Percentiles rank a stretch among this genome's conserved stretches.
Conservation (phyloP, 768 basidiomycete species). For the Panellus pusillus region DNA sequence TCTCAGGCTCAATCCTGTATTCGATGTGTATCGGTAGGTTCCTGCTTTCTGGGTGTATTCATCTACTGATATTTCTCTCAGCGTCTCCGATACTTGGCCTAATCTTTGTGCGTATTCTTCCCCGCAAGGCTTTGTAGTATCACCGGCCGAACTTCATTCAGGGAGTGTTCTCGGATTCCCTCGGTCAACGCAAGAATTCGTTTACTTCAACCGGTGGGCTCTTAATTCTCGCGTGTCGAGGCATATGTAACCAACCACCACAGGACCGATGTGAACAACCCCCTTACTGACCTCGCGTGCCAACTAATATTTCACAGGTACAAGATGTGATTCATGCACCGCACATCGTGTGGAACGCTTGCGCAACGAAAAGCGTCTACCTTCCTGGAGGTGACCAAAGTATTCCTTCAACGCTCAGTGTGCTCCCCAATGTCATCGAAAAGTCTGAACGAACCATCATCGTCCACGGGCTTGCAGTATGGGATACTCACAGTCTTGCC, state of each 20-base stretch:
- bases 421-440: conserved; percentile 70
- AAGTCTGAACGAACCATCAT: conserved; percentile 64
- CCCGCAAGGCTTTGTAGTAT: background rate
- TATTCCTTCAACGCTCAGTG: conserved; percentile 58
- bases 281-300: background rate
- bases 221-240: background rate
- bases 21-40: conserved; percentile 50
- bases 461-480: conserved; percentile 64
- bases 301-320: conserved; percentile 27
- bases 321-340: conserved; percentile 66
- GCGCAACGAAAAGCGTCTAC: conserved; percentile 54
- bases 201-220: conserved; percentile 52
- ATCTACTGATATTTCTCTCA: conserved; percentile 15
- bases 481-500: conserved; percentile 40
- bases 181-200: conserved; percentile 54
- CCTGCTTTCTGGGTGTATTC: background rate
- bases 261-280: conserved; percentile 37
- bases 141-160: conserved; percentile 10
- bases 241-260: background rate
- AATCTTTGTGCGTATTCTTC: conserved; percentile 37
- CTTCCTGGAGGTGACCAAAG: conserved; percentile 51
- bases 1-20: conserved; percentile 50
- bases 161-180: conserved; percentile 72
- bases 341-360: conserved; percentile 56
- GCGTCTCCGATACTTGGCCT: conserved; percentile 54